Evolutionary conservation across 2,329 filamentous ascomycete species (phyloP), one percentile per base, ranked within the genome.

Genomic region (Trichoderma aggressivum): DNA sequence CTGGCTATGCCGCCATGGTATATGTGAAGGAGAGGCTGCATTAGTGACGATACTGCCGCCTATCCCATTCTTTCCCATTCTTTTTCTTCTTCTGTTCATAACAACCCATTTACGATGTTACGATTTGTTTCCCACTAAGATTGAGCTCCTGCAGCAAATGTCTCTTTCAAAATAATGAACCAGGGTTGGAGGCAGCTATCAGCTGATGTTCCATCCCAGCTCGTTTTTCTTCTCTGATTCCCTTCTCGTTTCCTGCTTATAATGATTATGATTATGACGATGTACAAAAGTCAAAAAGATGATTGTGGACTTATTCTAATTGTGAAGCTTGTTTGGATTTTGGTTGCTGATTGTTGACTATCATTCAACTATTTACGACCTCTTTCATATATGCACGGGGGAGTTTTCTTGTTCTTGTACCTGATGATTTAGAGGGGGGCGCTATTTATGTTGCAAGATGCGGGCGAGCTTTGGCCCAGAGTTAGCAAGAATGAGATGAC

Each of bases 1-100:
- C 90, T 12, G 91, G 90, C 8, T 91, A 91, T 81, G 88, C 89
- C 12, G 88, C 91, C 1, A 84, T 90, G 58, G 87, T 93, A 5
- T 88, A 90, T 73, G 81, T 93, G 75, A 88, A 88, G 76, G 89
- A 92, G 79, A 87, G 87, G 72, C 78, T 91, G 64, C 88, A 90
- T 75, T 84, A 56, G 77, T 47, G 32, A 32, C 8, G 1, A 3
- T n/a, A 14, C 24, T 58, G 3, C 18, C 24, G 8, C 34, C 36
- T 24, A 14, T 16, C 32, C 18, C n/a, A 63, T 30, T 50, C 16
- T 43, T n/a, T 43, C 39, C n/a, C 39, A 43, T 21, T 34, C 14
- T 16, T 55, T 53, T 55, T 63, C 59, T 28, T 21, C n/a, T 32
- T 36, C 10, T 59, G 32, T 50, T 39, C 11, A 61, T 53, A 56